Base-by-base conservation (phyloP, 2,329 filamentous ascomycete genomes). In the Fusarium xyrophilum region DNA sequence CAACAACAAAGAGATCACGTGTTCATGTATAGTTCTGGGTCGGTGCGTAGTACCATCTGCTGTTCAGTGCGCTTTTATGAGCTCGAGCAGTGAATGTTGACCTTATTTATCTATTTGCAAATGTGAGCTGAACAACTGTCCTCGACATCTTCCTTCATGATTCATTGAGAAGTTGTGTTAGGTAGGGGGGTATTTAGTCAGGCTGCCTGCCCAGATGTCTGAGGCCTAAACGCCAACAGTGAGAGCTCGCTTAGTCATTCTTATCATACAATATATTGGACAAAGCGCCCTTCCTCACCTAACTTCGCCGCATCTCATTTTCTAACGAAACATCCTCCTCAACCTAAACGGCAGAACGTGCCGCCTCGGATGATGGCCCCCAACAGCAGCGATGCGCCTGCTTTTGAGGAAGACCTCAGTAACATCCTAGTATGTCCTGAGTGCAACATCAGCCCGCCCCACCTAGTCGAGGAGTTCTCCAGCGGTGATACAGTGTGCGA, bases 401-500 rank as follows among this genome's bases (percentile, higher is more conserved):
- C 73, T 57, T 97, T 89, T 85, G 88, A 88, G 75, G 91, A 97
- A 78, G 96, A 98, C 72, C 86, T 98, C 62, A 96, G 93, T 78
- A 91, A 93, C 76, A 89, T 90, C 70, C 81, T 98, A 67, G 90
- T 93, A 69, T 99, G 96, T 79, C 91, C 88, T 19, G 95, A 99
- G 77, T 99, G 96, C 84, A 91, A 91, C 75, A 93, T 97, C 76
- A 86, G 89, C 56, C 96, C 96, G n/a, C 95, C 96, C 8, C 94
- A 97, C 69, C 84, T 99, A 36, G 88, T 96, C 46, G 96, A 98
- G 77, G 96, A 98, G 78, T 96, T 95, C 77, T 93, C 93, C 9
- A 92, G 90, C 36, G 93, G 93, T 69, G 96, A 99, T 79, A 92
- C 96, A 78, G 93, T 99, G 57, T 99, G 96, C 78, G 91, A 87